These are phyloP conservation scores for Ajuga chamaepitys DNA, from an alignment of 257 asterid genomes.

Conservation along the genomic window DNA sequence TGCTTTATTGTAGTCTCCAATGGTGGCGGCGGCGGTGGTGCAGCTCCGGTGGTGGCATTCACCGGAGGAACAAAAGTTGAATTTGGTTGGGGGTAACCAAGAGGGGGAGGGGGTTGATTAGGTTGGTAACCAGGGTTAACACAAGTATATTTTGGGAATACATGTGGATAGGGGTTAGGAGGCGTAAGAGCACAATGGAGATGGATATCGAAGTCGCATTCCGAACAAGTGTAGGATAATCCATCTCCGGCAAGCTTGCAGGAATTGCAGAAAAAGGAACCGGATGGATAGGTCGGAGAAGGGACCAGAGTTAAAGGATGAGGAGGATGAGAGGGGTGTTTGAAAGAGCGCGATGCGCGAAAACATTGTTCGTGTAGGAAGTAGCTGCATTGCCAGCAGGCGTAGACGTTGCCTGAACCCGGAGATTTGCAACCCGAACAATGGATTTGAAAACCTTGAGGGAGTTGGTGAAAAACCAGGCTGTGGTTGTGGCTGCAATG, in stretches of 20 bases:
- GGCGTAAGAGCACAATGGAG: constrained; percentile 37
- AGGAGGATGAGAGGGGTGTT: constrained; percentile 37
- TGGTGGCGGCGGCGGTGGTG: constrained; percentile 11
- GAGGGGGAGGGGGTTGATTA: not conserved
- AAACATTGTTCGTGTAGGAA: constrained; percentile 48
- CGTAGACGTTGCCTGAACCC: constrained; percentile 8
- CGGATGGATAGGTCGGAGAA: constrained; percentile 40
- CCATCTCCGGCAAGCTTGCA: constrained; percentile 35
- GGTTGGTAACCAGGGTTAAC: too few species aligned
- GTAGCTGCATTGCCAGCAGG: constrained; percentile 25
- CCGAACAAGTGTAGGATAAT: constrained; percentile 38
- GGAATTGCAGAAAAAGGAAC: constrained; percentile 38
- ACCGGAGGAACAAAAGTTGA: too few species aligned
- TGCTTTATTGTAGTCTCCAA: constrained; percentile 26
- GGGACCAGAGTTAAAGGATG: constrained; percentile 48
- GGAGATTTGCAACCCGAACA: constrained; percentile 20
- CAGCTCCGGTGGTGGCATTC: not conserved
- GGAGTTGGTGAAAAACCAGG: constrained; percentile 34
- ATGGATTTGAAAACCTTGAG: constrained; percentile 22
- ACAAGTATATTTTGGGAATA: too few species aligned
- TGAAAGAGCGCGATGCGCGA: constrained; percentile 33
- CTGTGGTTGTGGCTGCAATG: constrained; percentile 34
- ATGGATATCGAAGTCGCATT: constrained; percentile 52
- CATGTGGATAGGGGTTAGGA: not conserved
- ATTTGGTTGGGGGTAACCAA: not conserved